Evolutionary conservation across 129 eudicot species (phyloP).

Genomic region (Pittosporum tobira): DNA sequence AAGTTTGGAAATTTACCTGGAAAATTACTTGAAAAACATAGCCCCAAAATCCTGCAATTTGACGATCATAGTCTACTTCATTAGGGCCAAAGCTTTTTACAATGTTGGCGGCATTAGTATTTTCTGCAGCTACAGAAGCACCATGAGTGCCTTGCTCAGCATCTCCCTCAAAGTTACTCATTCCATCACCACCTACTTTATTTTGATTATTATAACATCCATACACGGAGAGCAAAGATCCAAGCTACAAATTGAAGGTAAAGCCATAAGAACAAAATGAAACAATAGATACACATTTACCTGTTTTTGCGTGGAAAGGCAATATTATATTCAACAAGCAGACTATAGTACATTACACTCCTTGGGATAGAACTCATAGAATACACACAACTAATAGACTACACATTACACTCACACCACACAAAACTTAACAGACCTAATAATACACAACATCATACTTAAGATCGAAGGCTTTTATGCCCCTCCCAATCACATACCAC

Average conservation of each 20-base stretch:
- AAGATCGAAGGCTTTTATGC: too few relatives aligned
- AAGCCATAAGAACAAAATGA: constrained; percentile 11
- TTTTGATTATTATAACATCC: constrained; percentile 62
- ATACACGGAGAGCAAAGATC: constrained; percentile 59
- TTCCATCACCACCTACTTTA: constrained; percentile 35
- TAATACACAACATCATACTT: too few relatives aligned
- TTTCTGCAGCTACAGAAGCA: constrained; percentile 15
- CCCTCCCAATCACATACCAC: too few relatives aligned
- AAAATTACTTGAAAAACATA: constrained; percentile 74
- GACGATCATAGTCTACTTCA: constrained; percentile 29
- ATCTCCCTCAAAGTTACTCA: constrained; percentile 31
- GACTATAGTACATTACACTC: too few relatives aligned
- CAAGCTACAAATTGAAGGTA: constrained; percentile 37
- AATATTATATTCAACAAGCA: too few relatives aligned
- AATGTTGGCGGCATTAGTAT: constrained; percentile 14
- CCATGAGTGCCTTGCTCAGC: constrained; percentile 38
- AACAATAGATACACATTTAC: not conserved
- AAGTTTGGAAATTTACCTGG: constrained; percentile 47
- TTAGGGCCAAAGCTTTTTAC: constrained; percentile 19
- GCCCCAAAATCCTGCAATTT: constrained; percentile 70
- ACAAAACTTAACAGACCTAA: too few relatives aligned
- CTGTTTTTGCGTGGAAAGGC: too few relatives aligned
- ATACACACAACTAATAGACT: too few relatives aligned
- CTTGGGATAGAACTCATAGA: too few relatives aligned
- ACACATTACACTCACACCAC: too few relatives aligned